A percentile compares a stretch with the other conserved stretches of the same genome.
These are phyloP conservation scores for Mangifera indica DNA, from an alignment of 345 rosid species.

Conservation along the genomic window DNA sequence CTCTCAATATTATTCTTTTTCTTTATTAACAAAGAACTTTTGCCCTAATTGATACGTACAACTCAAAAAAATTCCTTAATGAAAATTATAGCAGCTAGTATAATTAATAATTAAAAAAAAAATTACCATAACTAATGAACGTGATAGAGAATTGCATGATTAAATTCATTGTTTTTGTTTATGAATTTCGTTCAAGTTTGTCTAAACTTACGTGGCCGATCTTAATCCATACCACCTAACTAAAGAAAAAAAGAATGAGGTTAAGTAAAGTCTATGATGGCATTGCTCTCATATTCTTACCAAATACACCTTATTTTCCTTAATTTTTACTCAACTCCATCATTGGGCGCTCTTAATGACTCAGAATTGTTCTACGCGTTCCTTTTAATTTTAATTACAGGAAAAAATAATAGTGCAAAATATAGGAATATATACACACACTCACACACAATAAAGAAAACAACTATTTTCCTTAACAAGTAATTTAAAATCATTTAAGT, in stretches of 20 bases:
- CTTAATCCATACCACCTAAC: not conserved
- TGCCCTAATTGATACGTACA: not conserved
- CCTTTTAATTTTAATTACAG: too few species aligned
- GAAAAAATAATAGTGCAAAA: too few species aligned
- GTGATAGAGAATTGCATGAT: not conserved
- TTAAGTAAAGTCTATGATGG: not conserved
- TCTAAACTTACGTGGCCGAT: not conserved
- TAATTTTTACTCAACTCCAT: too few species aligned
- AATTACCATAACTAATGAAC: not conserved
- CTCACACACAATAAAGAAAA: too few species aligned
- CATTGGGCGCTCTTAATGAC: too few species aligned
- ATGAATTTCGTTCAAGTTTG: not conserved
- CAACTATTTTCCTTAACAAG: too few species aligned
- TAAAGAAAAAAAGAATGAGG: not conserved
- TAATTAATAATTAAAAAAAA: not conserved
- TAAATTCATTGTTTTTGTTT: not conserved
- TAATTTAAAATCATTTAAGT: too few species aligned
- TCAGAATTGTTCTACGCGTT: too few species aligned
- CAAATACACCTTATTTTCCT: too few species aligned
- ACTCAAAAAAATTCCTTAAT: not conserved
- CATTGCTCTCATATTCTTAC: not conserved
- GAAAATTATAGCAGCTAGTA: not conserved
- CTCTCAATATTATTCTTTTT: too few species aligned
- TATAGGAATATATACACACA: too few species aligned
- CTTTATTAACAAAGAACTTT: too few species aligned